These are phyloP conservation scores for Ophiostoma himal-ulmi DNA, from an alignment of 2,329 filamentous ascomycete genomes.

Conservation along the genomic window DNA sequence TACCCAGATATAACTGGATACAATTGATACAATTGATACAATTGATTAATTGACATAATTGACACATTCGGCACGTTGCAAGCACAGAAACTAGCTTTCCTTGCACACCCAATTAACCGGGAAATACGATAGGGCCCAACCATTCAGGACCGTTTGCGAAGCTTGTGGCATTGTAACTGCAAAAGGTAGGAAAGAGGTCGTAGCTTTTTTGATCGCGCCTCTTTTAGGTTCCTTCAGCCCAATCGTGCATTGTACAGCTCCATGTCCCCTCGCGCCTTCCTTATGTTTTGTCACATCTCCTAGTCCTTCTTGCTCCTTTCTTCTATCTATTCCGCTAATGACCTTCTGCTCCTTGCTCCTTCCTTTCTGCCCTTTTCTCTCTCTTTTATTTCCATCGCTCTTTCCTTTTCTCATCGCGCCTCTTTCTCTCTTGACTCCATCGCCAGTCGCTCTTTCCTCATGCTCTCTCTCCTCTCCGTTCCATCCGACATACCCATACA, in stretches of 20 bases:
- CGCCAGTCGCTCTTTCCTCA: background rate
- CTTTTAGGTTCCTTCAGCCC: background rate
- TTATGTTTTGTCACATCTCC: background rate
- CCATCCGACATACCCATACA: background rate
- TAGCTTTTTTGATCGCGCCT: background rate
- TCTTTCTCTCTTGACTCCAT: background rate
- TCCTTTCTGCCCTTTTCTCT: background rate
- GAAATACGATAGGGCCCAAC: constrained; percentile 3
- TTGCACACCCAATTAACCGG: background rate
- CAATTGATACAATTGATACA: background rate
- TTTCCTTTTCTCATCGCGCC: background rate
- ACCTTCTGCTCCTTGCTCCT: background rate
- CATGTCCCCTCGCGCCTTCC: background rate
- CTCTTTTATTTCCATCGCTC: background rate
- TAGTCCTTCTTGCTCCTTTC: background rate
- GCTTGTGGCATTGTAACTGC: background rate
- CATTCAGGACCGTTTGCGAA: background rate
- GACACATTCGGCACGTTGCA: background rate
- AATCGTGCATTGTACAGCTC: background rate
- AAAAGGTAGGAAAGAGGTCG: background rate
- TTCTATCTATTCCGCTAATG: background rate
- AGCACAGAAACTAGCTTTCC: background rate
- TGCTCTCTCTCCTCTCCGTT: background rate
- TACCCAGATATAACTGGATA: background rate
- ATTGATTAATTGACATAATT: background rate